Percentiles rank a stretch among this genome's conserved stretches.
Evolutionary conservation across 768 basidiomycete genomes (phyloP).

Genomic region (Leccinum uliginosum): DNA sequence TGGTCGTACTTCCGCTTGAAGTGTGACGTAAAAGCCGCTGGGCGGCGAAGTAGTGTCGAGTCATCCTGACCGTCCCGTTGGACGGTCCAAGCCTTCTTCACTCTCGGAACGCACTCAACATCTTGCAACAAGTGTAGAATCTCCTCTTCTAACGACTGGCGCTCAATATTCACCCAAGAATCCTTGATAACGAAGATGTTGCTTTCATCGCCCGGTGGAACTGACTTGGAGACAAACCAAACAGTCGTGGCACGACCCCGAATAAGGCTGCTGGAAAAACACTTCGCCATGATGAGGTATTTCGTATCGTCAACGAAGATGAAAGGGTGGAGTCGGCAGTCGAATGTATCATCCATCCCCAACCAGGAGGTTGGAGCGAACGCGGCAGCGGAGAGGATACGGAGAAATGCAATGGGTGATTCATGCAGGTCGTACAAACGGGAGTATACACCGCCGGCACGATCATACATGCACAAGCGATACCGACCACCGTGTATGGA

Average conservation of each 20-base stretch:
- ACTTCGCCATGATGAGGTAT: background rate
- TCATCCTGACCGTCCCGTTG: background rate
- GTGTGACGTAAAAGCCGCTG: background rate
- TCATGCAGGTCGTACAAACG: background rate
- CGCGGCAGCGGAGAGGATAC: background rate
- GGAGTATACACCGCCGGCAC: background rate
- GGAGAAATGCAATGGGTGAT: background rate
- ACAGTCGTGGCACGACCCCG: background rate
- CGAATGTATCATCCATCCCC: background rate
- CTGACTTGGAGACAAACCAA: background rate
- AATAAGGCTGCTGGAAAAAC: background rate
- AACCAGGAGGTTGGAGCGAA: background rate
- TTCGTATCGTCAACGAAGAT: background rate
- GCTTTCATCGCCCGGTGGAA: background rate
- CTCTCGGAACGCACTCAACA: background rate
- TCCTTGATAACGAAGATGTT: background rate
- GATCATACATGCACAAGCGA: background rate
- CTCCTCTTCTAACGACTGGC: background rate
- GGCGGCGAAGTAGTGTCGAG: background rate
- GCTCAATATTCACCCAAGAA: background rate
- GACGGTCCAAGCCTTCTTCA: background rate
- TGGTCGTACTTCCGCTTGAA: background rate
- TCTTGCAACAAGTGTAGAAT: background rate
- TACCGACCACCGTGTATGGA: background rate
- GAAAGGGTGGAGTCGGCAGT: background rate